Base-by-base conservation (phyloP, 306 rosid species). In the Quercus wislizeni region DNA sequence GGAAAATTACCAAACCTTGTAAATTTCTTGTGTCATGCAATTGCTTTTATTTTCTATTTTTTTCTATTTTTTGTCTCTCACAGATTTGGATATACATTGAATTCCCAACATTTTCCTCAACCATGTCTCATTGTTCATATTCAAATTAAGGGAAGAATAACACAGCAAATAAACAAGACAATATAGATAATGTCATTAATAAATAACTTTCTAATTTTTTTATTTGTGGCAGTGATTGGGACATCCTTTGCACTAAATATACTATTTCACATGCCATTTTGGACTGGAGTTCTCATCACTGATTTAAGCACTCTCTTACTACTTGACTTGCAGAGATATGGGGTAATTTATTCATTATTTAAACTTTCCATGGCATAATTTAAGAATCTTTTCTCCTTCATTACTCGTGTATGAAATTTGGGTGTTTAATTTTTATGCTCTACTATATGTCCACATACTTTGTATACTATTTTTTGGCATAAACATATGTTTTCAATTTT, bases 171-270 rank as follows among this genome's bases (percentile, higher is more conserved):
- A 46, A 46, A 11, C 52, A 46, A 11, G 12, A 46, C 52, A 11
- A 46, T 46, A 46, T 46, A 11, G 15, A 9, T 25, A 3, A 28
- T 15, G 20, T 30, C 69, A 15, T 23, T 77, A 46, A 9, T 11
- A 46, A 46, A 9, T 9, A 4, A 55, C 9, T 59, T 38, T 74
- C 1, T 25, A 15, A 31, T 67, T 31, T 57, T 23, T 58, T 28
- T 6, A 33, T 46, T 30, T 55, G 43, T 84, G 64, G 81, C 90
- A 94, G 99, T 95, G 73, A 88, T 95, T 61, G 99, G 99, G 65
- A 95, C 98, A 43, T 97, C 98, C 10, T 90, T 95, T 80, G 97
- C 94, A 0, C 84, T 95, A 31, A 91, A 95, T 64, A 91, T 95
- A 84, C 85, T 91, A 1, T 92, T 92, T 85, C 77, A 87, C 41